phyloP scores from a whole-genome alignment of 2,329 filamentous ascomycete species.

The Drechslera avenae region DNA sequence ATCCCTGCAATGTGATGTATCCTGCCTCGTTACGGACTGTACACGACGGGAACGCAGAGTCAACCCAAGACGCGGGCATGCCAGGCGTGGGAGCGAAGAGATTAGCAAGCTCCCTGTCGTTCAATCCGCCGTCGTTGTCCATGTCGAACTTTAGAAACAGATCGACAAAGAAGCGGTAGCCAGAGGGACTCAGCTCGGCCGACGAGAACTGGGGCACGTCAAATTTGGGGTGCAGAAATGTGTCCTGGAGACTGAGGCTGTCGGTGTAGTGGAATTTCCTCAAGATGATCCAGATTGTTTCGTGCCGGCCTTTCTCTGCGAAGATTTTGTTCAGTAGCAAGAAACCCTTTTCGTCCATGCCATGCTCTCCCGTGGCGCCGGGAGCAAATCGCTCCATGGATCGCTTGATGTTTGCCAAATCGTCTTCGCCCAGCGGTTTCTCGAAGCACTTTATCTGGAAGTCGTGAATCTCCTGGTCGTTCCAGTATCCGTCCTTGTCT shows the following conservation, averaged over 20 bases:
- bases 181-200: slow-evolving; percentile 89
- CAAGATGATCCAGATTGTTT: slow-evolving; percentile 97
- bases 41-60: slow-evolving; percentile 87
- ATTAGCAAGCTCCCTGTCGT: slow-evolving; percentile 80
- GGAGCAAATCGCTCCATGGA: slow-evolving; percentile 75
- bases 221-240: slow-evolving; percentile 89
- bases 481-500: slow-evolving; percentile 91
- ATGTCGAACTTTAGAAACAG: slow-evolving; percentile 94
- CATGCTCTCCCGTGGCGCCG: slow-evolving; percentile 62
- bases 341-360: slow-evolving; percentile 83
- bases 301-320: slow-evolving; percentile 94
- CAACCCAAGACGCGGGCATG: slow-evolving; percentile 82
- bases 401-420: slow-evolving; percentile 88
- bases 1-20: slow-evolving; percentile 93
- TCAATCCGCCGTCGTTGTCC: slow-evolving; percentile 94
- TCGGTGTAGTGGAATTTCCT: slow-evolving; percentile 96
- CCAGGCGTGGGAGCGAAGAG: slow-evolving; percentile 94
- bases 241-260: slow-evolving; percentile 88
- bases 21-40: slow-evolving; percentile 95
- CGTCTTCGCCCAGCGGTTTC: slow-evolving; percentile 78
- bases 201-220: slow-evolving; percentile 92
- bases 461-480: slow-evolving; percentile 85
- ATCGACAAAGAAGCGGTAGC: slow-evolving; percentile 97
- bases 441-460: slow-evolving; percentile 94
- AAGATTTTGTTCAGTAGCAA: slow-evolving; percentile 93